Conservation (phyloP, 352 stramenopile genomes). For the Pythium scleroteichum region DNA sequence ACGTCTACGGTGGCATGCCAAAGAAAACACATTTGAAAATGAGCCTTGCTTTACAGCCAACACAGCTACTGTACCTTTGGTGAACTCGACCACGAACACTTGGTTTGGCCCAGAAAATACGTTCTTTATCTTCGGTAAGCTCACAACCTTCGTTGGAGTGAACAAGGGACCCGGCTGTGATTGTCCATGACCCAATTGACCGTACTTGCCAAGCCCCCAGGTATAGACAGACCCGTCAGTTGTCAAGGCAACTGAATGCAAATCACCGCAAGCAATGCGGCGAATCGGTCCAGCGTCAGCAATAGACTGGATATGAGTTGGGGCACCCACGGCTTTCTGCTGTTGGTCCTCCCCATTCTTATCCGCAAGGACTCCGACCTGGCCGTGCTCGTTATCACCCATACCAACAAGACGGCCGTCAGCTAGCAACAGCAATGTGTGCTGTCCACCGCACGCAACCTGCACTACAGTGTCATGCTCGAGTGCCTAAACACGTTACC, state of each 20-base stretch:
- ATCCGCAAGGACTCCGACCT: slow-evolving; percentile 48
- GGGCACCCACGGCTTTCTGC: slow-evolving; percentile 39
- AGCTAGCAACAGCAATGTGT: slow-evolving; percentile 67
- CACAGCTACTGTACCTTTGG: too few species aligned
- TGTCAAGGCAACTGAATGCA: slow-evolving; percentile 67
- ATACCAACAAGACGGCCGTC: slow-evolving; percentile 67
- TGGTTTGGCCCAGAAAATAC: slow-evolving; percentile 70
- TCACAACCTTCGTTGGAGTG: slow-evolving; percentile 53
- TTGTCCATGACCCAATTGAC: slow-evolving; percentile 62
- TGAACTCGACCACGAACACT: slow-evolving; percentile 78
- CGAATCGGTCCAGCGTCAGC: slow-evolving; percentile 12
- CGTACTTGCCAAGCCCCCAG: slow-evolving; percentile 73
- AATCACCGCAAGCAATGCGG: slow-evolving; percentile 45
- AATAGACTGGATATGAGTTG: slow-evolving; percentile 18
- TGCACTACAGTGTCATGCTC: slow-evolving; percentile 52
- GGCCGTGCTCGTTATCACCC: slow-evolving; percentile 75
- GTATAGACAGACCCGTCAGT: slow-evolving; percentile 55
- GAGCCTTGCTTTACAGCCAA: too few species aligned
- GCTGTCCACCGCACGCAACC: slow-evolving; percentile 65
- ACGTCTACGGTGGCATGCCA: slow-evolving; percentile 39
- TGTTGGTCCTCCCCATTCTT: slow-evolving; percentile 38
- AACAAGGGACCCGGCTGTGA: slow-evolving; percentile 34
- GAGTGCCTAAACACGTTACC: slow-evolving; percentile 45
- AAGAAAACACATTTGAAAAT: too few species aligned
- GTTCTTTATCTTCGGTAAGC: slow-evolving; percentile 61